phyloP scores from a whole-genome alignment of 2,329 filamentous ascomycete genomes.

The Aureobasidium sp. region DNA sequence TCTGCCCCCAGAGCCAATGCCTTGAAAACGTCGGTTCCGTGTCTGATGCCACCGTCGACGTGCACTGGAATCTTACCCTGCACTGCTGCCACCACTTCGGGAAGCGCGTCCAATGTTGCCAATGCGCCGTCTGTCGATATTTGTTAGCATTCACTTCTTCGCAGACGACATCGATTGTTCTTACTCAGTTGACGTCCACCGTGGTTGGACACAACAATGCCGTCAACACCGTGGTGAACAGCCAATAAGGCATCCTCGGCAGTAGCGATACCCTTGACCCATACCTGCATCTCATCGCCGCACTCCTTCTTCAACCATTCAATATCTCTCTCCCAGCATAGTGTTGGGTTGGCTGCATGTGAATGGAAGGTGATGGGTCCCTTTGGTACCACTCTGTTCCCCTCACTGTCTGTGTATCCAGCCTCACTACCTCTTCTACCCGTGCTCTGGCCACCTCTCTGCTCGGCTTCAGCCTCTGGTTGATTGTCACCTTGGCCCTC shows the following conservation, averaged over 20 bases:
- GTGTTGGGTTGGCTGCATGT: slow-evolving; percentile 35
- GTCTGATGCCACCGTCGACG: slow-evolving; percentile 51
- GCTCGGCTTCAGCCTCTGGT: slow-evolving; percentile 18
- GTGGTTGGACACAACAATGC: slow-evolving; percentile 49
- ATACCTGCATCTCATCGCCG: slow-evolving; percentile 43
- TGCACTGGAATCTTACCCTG: slow-evolving; percentile 47
- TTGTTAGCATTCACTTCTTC: not conserved
- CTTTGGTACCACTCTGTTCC: slow-evolving; percentile 23
- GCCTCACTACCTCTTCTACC: slow-evolving; percentile 19
- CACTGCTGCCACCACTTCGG: slow-evolving; percentile 28
- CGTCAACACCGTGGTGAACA: slow-evolving; percentile 37
- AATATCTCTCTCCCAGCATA: slow-evolving; percentile 44
- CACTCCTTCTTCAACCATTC: slow-evolving; percentile 41
- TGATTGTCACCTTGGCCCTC: slow-evolving; percentile 21
- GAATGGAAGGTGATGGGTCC: slow-evolving; percentile 35
- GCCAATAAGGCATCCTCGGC: slow-evolving; percentile 39
- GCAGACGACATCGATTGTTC: not conserved
- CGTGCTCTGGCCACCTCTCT: slow-evolving; percentile 13
- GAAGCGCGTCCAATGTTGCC: slow-evolving; percentile 41
- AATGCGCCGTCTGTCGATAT: slow-evolving; percentile 41
- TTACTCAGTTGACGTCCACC: slow-evolving; percentile 31
- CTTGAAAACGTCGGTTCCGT: slow-evolving; percentile 50
- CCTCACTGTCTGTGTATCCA: slow-evolving; percentile 20
- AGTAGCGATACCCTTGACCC: slow-evolving; percentile 39
- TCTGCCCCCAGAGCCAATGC: slow-evolving; percentile 44